Evolutionary conservation across 345 rosid genomes (phyloP).

Genomic region (Eutrema yunnanense): DNA sequence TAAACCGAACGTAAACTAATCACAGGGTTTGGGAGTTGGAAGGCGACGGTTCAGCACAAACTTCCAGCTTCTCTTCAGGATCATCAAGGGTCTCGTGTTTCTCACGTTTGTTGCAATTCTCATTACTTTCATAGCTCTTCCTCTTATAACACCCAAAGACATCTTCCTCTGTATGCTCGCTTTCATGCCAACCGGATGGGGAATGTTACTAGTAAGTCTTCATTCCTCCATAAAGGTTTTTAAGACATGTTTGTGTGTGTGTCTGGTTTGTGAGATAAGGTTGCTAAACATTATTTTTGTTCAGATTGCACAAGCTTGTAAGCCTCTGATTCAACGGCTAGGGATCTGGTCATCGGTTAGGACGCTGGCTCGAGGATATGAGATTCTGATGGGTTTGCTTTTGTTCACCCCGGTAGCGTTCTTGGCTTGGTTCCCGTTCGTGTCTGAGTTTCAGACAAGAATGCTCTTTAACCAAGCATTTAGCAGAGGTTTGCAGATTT

Average conservation of each 20-base stretch:
- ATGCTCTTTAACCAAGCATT: conserved; percentile 95
- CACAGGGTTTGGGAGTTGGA: conserved; percentile 65
- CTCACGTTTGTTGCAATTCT: conserved; percentile 46
- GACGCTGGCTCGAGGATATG: conserved; percentile 72
- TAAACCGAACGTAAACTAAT: not conserved
- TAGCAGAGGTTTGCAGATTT: conserved; percentile 88
- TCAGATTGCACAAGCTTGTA: conserved; percentile 82
- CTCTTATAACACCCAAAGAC: conserved; percentile 61
- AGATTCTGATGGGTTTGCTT: conserved; percentile 65
- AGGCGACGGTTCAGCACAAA: conserved; percentile 60
- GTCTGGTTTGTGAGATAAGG: not conserved
- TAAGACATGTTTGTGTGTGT: not conserved
- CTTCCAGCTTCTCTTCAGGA: conserved; percentile 69
- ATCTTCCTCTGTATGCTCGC: conserved; percentile 74
- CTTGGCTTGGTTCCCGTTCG: conserved; percentile 90
- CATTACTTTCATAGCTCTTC: conserved; percentile 52
- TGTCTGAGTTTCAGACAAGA: conserved; percentile 84
- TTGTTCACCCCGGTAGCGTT: conserved; percentile 79
- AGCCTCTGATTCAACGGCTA: conserved; percentile 46
- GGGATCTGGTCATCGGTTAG: conserved; percentile 69
- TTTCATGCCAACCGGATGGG: conserved; percentile 95
- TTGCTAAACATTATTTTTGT: not conserved
- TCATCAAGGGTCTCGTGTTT: conserved; percentile 71
- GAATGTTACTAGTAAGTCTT: conserved; percentile 66
- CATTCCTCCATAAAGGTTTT: not conserved